Evolutionary conservation across 2,329 filamentous ascomycete species (phyloP), one percentile per base, ranked within the genome.

Genomic region (Aspergillus fijiensis): DNA sequence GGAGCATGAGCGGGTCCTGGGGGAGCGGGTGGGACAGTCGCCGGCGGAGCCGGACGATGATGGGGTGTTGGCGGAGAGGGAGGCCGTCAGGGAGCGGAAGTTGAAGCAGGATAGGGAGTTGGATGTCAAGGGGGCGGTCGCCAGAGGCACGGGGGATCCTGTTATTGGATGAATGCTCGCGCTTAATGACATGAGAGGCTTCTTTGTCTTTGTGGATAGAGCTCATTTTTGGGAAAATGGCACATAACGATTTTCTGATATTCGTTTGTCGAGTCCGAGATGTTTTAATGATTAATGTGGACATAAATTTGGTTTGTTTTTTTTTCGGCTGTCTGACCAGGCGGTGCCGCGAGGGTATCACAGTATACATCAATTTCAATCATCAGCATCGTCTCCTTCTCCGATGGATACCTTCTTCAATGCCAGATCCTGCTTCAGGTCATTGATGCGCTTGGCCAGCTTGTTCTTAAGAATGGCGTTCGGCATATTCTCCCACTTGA

Each of bases 401-500:
- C 76, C 76, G 57, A 77, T 69, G 4, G 75, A 76, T 16, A 77
- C 74, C 63, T 77, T 80, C 68, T 79, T 80, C 54, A 78, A 65
- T 25, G 74, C 73, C 50, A 80, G 62, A 58, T 79, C 79, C 63
- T 76, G 75, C 67, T 78, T 78, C 31, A 80, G 65, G 54, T 76
- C 70, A 47, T 79, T 76, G 42, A 79, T 77, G 14, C 79, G 76
- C 60, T 75, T 74, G 29, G 75, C 75, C 63, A 80, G 74, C 68
- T 81, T 81, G 56, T 68, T 69, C 61, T 75, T 76, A 55, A 79
- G 59, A 61, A 79, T 79, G 5, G 69, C 65, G 53, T 79, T 79
- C 55, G 68, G 65, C 61, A 76, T 73, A 47, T 69, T 69, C 65
- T 79, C 76, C 72, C 76, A 79, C 49, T 73, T 72, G 31, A 68